Conservation (phyloP, 352 stramenopile species). For the Pythium scleroteichum region DNA sequence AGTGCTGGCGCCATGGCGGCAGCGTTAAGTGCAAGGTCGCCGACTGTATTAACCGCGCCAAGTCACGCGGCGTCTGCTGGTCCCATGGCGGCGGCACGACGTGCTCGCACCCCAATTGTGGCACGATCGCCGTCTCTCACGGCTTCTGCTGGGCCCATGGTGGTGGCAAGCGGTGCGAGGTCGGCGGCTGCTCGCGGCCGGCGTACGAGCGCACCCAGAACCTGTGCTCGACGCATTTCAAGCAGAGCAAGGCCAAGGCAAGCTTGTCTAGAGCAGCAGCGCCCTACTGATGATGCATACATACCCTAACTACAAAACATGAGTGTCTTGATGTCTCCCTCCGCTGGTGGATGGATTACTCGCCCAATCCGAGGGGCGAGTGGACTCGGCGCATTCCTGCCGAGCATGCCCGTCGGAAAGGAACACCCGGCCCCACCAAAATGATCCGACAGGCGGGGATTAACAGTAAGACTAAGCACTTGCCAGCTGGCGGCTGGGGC, state of each 20-base stretch:
- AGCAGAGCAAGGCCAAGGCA: conserved; percentile 11
- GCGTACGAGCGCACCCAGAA: conserved; percentile 63
- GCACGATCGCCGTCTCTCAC: conserved; percentile 60
- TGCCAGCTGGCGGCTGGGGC: too few species aligned
- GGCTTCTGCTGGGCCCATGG: conserved; percentile 35
- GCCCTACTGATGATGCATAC: background rate
- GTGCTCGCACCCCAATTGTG: conserved; percentile 46
- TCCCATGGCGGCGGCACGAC: conserved; percentile 55
- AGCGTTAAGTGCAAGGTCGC: conserved; percentile 55
- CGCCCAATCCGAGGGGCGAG: too few species aligned
- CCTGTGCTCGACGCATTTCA: conserved; percentile 52
- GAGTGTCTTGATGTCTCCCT: too few species aligned
- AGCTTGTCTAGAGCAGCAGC: background rate
- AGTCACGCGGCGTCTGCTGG: conserved; percentile 66
- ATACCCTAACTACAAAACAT: background rate
- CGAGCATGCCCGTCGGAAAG: too few species aligned
- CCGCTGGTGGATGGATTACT: too few species aligned
- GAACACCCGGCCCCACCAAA: too few species aligned
- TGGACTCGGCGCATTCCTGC: too few species aligned
- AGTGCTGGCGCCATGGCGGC: conserved; percentile 62
- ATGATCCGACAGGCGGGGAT: too few species aligned
- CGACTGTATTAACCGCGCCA: conserved; percentile 64
- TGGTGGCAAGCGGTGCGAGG: conserved; percentile 51
- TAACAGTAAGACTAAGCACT: too few species aligned
- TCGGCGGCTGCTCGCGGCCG: conserved; percentile 44